Base-by-base conservation (phyloP, 208 protist species). In the Trypanosoma platydactyli region DNA sequence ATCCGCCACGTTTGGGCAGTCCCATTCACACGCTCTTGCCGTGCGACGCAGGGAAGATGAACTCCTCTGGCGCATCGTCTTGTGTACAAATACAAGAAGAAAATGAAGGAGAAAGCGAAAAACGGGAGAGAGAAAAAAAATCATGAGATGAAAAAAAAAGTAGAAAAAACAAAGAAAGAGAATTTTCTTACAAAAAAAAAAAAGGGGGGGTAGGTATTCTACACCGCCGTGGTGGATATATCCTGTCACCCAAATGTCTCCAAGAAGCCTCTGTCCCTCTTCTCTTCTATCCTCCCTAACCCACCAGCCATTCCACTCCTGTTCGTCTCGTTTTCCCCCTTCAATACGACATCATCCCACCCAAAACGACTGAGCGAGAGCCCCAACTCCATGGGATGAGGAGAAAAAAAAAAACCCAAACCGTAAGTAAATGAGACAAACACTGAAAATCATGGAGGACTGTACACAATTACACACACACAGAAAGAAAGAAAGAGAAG, bases 391-490 rank as follows among this genome's bases (percentile, higher is more conserved):
- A 64, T 0, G 40, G 42, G 6, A 54, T 33, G 60, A 27, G 22
- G 55, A 24, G 52, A 68, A 30, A 64, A 58, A 18, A 35, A 63
- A 68, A 68, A 55, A 70, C 40, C 22, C 13, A 41, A 40, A 45
- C 20, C 27, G 38, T 33, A 9, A 63, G 4, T 3, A 38, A 38
- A 38, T 38, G 33, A 38, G 33, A 38, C 3, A 38, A 38, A 38
- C 33, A 38, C 33, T n/a, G n/a, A n/a, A n/a, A n/a, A n/a, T n/a
- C n/a, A n/a, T n/a, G n/a, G n/a, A n/a, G n/a, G n/a, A n/a, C n/a
- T n/a, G n/a, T n/a, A n/a, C n/a, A n/a, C n/a, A n/a, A n/a, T n/a
- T n/a, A n/a, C n/a, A n/a, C n/a, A n/a, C n/a, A n/a, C n/a, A n/a
- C n/a, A n/a, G n/a, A n/a, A n/a, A n/a, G n/a, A n/a, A n/a, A n/a